Base-by-base conservation (phyloP, 768 basidiomycete genomes). In the Boletellus sp. region DNA sequence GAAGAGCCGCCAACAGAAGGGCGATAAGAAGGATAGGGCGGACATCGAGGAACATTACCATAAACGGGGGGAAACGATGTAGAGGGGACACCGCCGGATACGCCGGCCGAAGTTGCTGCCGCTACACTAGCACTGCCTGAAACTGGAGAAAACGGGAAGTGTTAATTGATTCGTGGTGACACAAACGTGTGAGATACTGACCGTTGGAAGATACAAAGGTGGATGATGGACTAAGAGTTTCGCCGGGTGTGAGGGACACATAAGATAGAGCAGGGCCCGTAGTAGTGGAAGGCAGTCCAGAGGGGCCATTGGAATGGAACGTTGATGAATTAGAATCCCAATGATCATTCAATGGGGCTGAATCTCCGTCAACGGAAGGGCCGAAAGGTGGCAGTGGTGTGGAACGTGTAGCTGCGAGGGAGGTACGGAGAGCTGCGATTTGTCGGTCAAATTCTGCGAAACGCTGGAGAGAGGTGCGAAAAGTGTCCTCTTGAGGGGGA, bases 361-460 rank as follows among this genome's bases (percentile, higher is more conserved):
- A 48, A 52, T 54, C 63, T 22, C 45, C 57, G 38, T 51, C 55
- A 33, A 49, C 51, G 31, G 67, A 57, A 42, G 55, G 47, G 23
- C 39, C 58, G 47, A 62, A 12, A 12, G 62, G 59, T 44, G 67
- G 66, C 50, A 58, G 55, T 53, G 59, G 50, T 20, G 68, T 42
- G 33, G 68, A 59, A 53, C 59, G 52, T 62, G 60, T 58, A 4
- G 55, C 45, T 39, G 54, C 64, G 42, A 68, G 67, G 32, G 73
- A 74, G 47, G 67, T 70, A 23, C 78, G 73, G 52, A 80, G 62
- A 17, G 72, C 72, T 52, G 76, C 72, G 39, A 80, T 80, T 43
- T 81, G 72, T 45, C 70, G 71, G 58, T 83, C 78, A 51, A 81
- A 81, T 24, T 73, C 71, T 63, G 73, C 76, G 55, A 80, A 80